A percentile compares a stretch with the other conserved stretches of the same genome.
These are phyloP conservation scores for Bryoerythrophyllum caledonicum DNA, from an alignment of 225 moss, liverwort and hornwort genomes.

Conservation along the genomic window DNA sequence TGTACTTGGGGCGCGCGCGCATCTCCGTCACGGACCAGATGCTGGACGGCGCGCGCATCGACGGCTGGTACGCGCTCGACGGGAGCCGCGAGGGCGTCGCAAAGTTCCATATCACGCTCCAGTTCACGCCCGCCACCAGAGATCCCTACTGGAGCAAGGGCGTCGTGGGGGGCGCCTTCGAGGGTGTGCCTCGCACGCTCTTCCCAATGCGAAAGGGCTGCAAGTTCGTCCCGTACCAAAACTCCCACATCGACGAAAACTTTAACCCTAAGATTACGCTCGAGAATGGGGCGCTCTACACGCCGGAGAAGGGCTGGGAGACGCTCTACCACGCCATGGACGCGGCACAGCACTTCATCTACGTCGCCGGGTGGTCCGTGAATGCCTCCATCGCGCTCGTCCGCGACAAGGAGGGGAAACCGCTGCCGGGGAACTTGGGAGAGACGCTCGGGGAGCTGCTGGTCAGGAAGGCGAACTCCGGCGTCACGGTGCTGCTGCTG, in stretches of 20 bases:
- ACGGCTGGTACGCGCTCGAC: slow-evolving; percentile 62
- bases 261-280: slow-evolving; percentile 66
- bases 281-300: slow-evolving; percentile 47
- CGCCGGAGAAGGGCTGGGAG: slow-evolving; percentile 73
- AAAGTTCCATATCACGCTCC: slow-evolving; percentile 60
- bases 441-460: slow-evolving; percentile 72
- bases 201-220: slow-evolving; percentile 83
- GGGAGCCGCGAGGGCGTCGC: slow-evolving; percentile 48
- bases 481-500: slow-evolving; percentile 69
- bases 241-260: slow-evolving; percentile 77
- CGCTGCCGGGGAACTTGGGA: slow-evolving; percentile 52
- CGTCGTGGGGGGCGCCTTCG: slow-evolving; percentile 50
- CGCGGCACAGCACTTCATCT: slow-evolving; percentile 66
- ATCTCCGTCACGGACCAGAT: slow-evolving; percentile 54
- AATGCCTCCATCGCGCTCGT: slow-evolving; percentile 59
- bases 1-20: slow-evolving; percentile 57
- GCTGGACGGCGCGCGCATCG: slow-evolving; percentile 53
- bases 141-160: slow-evolving; percentile 74
- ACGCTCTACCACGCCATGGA: slow-evolving; percentile 67
- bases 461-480: slow-evolving; percentile 71
- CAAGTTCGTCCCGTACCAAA: slow-evolving; percentile 78
- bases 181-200: slow-evolving; percentile 64
- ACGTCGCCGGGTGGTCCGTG: slow-evolving; percentile 83
- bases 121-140: slow-evolving; percentile 51
- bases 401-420: slow-evolving; percentile 59